Evolutionary conservation across 441 rosid species (phyloP).

Genomic region (Francoa sonchifolia): DNA sequence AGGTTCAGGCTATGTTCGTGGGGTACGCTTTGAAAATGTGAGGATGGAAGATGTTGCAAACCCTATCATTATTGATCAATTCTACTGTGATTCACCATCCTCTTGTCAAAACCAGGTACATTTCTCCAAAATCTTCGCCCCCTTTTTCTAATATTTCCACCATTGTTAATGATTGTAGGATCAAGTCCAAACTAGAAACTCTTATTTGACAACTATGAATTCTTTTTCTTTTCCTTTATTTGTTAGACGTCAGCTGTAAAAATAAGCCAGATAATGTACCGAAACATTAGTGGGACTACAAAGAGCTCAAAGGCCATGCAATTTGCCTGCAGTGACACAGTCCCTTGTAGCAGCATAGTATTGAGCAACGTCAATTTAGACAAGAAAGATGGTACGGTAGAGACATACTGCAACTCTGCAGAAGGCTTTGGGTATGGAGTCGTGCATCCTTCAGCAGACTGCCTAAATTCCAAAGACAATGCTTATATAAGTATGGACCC

Average conservation of each 20-base stretch:
- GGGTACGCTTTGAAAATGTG: slow-evolving; percentile 67
- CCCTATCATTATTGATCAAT: slow-evolving; percentile 89
- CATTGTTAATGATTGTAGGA: slow-evolving; percentile 1
- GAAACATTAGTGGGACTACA: slow-evolving; percentile 72
- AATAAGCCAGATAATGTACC: slow-evolving; percentile 69
- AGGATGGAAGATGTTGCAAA: slow-evolving; percentile 70
- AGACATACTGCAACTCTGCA: slow-evolving; percentile 84
- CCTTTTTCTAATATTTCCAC: not conserved
- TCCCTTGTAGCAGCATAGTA: slow-evolving; percentile 70
- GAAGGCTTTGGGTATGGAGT: slow-evolving; percentile 66
- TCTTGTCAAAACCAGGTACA: slow-evolving; percentile 75
- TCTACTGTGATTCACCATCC: slow-evolving; percentile 90
- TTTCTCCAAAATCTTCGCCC: not conserved
- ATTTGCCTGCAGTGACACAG: slow-evolving; percentile 80
- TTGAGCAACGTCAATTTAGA: slow-evolving; percentile 67
- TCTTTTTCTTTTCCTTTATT: not conserved
- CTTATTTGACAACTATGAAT: slow-evolving; percentile 6
- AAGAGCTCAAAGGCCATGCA: slow-evolving; percentile 57
- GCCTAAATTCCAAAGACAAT: slow-evolving; percentile 57
- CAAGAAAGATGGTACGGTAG: slow-evolving; percentile 49
- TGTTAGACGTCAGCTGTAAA: slow-evolving; percentile 66
- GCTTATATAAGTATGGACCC: slow-evolving; percentile 7
- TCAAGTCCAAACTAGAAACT: not conserved
- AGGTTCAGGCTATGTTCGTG: slow-evolving; percentile 81
- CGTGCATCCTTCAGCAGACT: slow-evolving; percentile 85